Base-by-base conservation (phyloP, 495 filamentous ascomycete genomes). In the Echria macrotheca region DNA sequence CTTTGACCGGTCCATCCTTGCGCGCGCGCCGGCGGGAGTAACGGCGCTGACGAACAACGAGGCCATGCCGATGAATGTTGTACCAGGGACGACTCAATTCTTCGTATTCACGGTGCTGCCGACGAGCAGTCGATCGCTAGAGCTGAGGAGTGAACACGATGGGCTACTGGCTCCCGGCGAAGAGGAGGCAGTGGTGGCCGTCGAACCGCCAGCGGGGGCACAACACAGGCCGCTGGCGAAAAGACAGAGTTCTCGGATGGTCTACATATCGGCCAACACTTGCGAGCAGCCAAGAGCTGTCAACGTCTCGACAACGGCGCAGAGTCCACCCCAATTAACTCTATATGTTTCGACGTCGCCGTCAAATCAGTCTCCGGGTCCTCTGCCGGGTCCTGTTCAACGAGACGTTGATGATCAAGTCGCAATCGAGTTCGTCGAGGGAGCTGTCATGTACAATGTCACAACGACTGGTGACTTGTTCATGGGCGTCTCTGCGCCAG, bases 191-290 rank as follows among this genome's bases (percentile, higher is more conserved):
- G 41, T 29, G 31, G 55, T 50, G 17, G 29, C 50, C 23, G 29
- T 11, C 32, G 10, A 54, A 60, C 12, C 47, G 23, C 18, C 47
- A 38, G 64, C 22, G 31, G n/a, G 15, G 19, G 14, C 22, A 32
- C 42, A 25, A 32, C 26, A 31, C 38, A 56, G 44, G 40, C 44
- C 43, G 35, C 46, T 67, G 23, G 11, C 8, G 5, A 58, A 47
- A 19, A 60, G 69, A 29, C 62, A 68, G 21, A 11, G 54, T 1
- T 47, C 69, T 5, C 74, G 68, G 14, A 80, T 69, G 1, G 68
- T 95, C 5, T 95, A 83, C 56, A 74, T 96, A 40, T 86, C 89
- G 3, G 76, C 91, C 26, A 94, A 85, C 48, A 85, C 87, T 6
- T 96, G 91, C 65, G 54, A 74, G 12, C 87, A 89, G 55, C 91